Percentiles rank a stretch among this genome's conserved stretches.
phyloP scores from a whole-genome alignment of 768 basidiomycete species.

The Boletus eberwhitei region DNA sequence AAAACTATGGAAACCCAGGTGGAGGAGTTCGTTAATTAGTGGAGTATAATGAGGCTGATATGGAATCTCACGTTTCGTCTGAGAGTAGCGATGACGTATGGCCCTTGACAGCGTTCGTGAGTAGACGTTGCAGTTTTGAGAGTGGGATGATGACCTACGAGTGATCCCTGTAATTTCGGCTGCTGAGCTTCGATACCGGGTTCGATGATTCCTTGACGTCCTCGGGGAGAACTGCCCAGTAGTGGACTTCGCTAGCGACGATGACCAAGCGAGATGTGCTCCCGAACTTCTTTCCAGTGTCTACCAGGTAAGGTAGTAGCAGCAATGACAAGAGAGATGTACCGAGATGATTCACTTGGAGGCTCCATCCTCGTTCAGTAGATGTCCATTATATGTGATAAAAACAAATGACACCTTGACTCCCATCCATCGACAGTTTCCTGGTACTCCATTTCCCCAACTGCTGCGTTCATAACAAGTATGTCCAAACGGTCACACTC shows the following conservation, averaged over 20 bases:
- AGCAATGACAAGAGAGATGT: conserved; percentile 33
- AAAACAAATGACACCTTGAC: conserved; percentile 19
- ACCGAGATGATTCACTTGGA: conserved; percentile 37
- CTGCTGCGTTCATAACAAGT: conserved; percentile 44
- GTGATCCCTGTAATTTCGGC: conserved; percentile 16
- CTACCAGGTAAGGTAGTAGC: conserved; percentile 30
- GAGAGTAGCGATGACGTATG: conserved; percentile 20
- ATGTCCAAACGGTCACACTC: conserved; percentile 23
- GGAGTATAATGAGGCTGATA: not conserved
- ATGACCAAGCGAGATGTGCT: conserved; percentile 28
- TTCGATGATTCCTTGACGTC: conserved; percentile 18
- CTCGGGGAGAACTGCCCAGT: conserved; percentile 13
- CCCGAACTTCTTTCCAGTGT: conserved; percentile 24
- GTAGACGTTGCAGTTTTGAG: not conserved
- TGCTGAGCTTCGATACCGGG: conserved; percentile 26
- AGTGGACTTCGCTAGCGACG: conserved; percentile 31
- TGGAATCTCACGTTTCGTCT: conserved; percentile 26
- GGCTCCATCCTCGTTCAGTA: conserved; percentile 7
- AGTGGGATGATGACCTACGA: conserved; percentile 12
- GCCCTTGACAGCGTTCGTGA: conserved; percentile 3
- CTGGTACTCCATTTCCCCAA: conserved; percentile 11
- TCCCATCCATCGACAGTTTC: conserved; percentile 47
- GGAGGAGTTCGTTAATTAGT: not conserved
- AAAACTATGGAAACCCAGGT: conserved; percentile 27
- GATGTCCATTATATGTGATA: not conserved